Evolutionary conservation across 2,329 filamentous ascomycete genomes (phyloP).

Genomic region (Clathrospora elynae): DNA sequence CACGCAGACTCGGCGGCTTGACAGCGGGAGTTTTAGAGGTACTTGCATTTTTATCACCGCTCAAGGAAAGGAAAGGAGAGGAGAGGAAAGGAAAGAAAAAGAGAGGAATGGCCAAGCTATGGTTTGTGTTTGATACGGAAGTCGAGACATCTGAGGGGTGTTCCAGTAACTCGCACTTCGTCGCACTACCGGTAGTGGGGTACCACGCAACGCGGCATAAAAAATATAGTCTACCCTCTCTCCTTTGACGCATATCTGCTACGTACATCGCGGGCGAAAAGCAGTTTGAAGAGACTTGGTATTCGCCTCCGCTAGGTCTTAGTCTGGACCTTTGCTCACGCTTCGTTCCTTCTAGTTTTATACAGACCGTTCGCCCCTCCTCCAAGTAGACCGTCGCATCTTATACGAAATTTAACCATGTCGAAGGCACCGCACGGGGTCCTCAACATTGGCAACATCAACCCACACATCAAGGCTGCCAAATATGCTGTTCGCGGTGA

Average conservation of each 20-base stretch:
- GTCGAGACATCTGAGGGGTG: too few relatives aligned
- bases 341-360: conserved; percentile 9
- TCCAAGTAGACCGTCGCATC: conserved; percentile 1
- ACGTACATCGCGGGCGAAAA: conserved; percentile 19
- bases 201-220: conserved; percentile 30
- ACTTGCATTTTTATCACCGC: conserved; percentile 24
- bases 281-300: conserved; percentile 9
- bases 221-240: conserved; percentile 31
- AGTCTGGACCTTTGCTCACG: conserved; percentile 22
- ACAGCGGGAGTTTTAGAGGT: conserved; percentile 32
- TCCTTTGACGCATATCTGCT: conserved; percentile 17
- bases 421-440: conserved; percentile 46
- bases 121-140: too few relatives aligned
- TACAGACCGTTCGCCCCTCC: conserved; percentile 11
- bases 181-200: conserved; percentile 34
- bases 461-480: conserved; percentile 81
- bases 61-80: background rate
- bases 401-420: conserved; percentile 45
- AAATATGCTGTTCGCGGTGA: conserved; percentile 97
- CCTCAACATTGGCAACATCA: conserved; percentile 86
- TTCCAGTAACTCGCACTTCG: conserved; percentile 7
- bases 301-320: conserved; percentile 15
- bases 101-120: too few relatives aligned
- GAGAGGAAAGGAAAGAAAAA: background rate
- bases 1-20: conserved; percentile 14